phyloP scores from a whole-genome alignment of 768 basidiomycete species.

The Podaxis sp. region DNA sequence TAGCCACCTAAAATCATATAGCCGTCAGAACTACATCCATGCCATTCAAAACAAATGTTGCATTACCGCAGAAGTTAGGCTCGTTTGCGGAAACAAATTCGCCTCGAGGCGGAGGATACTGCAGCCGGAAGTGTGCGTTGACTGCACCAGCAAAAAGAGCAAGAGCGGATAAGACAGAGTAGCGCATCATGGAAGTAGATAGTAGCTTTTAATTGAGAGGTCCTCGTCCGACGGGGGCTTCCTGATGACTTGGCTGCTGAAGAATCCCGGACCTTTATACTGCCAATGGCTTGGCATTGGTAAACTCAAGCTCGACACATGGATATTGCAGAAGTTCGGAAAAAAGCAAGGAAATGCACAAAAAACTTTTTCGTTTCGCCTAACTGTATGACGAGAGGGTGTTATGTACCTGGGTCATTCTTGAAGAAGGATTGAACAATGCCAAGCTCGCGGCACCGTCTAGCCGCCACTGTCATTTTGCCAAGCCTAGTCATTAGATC shows the following conservation, averaged over 20 bases:
- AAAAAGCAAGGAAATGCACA: background rate
- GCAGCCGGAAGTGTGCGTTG: slow-evolving; percentile 72
- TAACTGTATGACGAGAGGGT: background rate
- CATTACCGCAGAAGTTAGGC: slow-evolving; percentile 60
- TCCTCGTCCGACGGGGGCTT: background rate
- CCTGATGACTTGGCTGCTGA: background rate
- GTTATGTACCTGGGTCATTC: background rate
- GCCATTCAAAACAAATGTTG: background rate
- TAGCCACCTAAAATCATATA: slow-evolving; percentile 54
- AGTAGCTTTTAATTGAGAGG: background rate
- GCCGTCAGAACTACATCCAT: background rate
- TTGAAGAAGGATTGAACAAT: background rate
- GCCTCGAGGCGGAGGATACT: slow-evolving; percentile 71
- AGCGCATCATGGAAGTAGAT: slow-evolving; percentile 4
- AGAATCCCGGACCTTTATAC: background rate
- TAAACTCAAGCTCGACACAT: background rate
- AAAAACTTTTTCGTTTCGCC: slow-evolving; percentile 14
- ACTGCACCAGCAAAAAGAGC: slow-evolving; percentile 37
- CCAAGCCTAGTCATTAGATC: background rate
- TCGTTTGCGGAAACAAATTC: slow-evolving; percentile 57
- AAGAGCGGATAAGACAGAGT: slow-evolving; percentile 5
- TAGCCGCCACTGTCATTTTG: background rate
- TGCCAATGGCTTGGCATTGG: background rate
- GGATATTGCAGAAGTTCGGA: background rate
- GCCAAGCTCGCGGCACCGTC: slow-evolving; percentile 1